phyloP scores from a whole-genome alignment of 2,329 filamentous ascomycete genomes.

The Penicillium nordicum region DNA sequence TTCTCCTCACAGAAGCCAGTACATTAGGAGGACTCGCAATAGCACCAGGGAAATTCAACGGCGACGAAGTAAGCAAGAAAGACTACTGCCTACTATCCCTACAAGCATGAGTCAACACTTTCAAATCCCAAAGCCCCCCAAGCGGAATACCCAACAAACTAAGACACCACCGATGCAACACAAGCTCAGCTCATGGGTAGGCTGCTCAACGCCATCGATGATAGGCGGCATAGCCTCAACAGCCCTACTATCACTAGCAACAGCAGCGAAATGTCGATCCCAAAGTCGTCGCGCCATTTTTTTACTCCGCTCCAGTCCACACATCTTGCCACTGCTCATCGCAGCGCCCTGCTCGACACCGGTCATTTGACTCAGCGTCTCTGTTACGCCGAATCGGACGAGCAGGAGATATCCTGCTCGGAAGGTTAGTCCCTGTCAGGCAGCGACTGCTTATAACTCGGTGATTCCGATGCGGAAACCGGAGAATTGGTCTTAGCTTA shows the following conservation, averaged over 20 bases:
- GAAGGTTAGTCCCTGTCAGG: conserved; percentile 18
- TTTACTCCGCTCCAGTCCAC: conserved; percentile 47
- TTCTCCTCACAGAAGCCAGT: conserved; percentile 20
- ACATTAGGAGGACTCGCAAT: conserved; percentile 34
- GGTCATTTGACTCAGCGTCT: conserved; percentile 15
- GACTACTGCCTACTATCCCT: conserved; percentile 37
- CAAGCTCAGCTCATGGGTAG: conserved; percentile 16
- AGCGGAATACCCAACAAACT: conserved; percentile 44
- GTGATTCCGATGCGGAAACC: conserved; percentile 14
- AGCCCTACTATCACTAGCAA: conserved; percentile 26
- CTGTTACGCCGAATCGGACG: conserved; percentile 24
- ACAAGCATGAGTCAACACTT: conserved; percentile 40
- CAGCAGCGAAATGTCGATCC: conserved; percentile 48
- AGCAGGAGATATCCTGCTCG: conserved; percentile 21
- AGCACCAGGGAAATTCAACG: conserved; percentile 43
- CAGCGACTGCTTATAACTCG: conserved; percentile 21
- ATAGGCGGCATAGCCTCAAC: conserved; percentile 27
- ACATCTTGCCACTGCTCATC: conserved; percentile 7
- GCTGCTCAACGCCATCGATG: conserved; percentile 11
- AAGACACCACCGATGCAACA: conserved; percentile 43
- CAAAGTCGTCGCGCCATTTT: conserved; percentile 55
- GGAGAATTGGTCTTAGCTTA: conserved; percentile 56
- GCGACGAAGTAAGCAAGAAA: conserved; percentile 45
- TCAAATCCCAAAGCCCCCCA: conserved; percentile 47
- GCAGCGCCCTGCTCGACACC: conserved; percentile 14